Percentiles rank a stretch among this genome's conserved stretches.
phyloP scores from a whole-genome alignment of 192 early-diverging fungal genomes.

The Dimargaris verticillata region DNA sequence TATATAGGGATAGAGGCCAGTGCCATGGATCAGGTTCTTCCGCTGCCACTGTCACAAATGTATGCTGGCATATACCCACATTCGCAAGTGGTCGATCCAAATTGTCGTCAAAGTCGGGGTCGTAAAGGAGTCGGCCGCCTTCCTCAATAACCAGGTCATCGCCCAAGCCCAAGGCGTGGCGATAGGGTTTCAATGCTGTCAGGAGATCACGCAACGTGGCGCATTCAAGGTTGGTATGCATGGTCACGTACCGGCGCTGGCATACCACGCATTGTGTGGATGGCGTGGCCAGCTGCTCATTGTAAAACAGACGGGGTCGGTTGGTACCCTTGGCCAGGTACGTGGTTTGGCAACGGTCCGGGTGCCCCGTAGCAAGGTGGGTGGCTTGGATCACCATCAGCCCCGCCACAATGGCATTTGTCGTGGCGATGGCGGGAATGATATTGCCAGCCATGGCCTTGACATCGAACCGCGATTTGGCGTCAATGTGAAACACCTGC shows the following conservation, averaged over 20 bases:
- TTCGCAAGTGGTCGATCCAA: conserved; percentile 32
- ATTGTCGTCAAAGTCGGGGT: conserved; percentile 82
- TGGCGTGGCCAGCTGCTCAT: conserved; percentile 44
- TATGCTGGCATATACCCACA: conserved; percentile 40
- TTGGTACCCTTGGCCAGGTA: conserved; percentile 43
- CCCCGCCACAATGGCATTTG: conserved; percentile 91
- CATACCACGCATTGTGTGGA: conserved; percentile 69
- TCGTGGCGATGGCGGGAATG: conserved; percentile 95
- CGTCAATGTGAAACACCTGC: conserved; percentile 59
- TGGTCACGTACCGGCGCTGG: conserved; percentile 36
- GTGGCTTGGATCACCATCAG: conserved; percentile 81
- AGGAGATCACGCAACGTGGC: conserved; percentile 56
- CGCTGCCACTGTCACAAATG: conserved; percentile 37
- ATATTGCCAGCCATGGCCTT: conserved; percentile 99
- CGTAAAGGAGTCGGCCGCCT: conserved; percentile 64
- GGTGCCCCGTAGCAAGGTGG: conserved; percentile 33
- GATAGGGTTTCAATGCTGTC: conserved; percentile 21
- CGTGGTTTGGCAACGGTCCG: conserved; percentile 19
- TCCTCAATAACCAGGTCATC: conserved; percentile 61
- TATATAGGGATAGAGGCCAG: background rate
- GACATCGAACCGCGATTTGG: conserved; percentile 64
- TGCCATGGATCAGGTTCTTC: conserved; percentile 21
- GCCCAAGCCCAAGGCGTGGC: conserved; percentile 33
- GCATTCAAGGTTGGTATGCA: conserved; percentile 36
- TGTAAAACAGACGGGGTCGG: conserved; percentile 38